Evolutionary conservation across 2,329 filamentous ascomycete genomes (phyloP).

Genomic region (Ophiostoma sp.): DNA sequence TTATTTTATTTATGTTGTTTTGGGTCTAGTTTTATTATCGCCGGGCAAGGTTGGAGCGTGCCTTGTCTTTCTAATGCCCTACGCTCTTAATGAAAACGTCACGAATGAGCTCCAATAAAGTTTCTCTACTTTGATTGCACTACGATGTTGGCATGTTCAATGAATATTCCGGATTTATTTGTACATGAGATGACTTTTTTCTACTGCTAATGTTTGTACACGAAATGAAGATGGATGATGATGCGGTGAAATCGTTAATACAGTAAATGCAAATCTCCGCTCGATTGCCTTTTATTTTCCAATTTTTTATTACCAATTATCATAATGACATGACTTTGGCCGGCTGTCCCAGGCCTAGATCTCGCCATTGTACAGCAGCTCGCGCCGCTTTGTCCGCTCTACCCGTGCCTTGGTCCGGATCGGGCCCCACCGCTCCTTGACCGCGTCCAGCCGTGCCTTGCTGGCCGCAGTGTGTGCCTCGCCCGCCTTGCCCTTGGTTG

Average conservation of each 20-base stretch:
- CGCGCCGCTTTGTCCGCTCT: constrained; percentile 49
- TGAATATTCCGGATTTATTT: constrained; percentile 1
- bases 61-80: neutral
- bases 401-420: constrained; percentile 49
- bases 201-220: constrained; percentile 11
- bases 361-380: constrained; percentile 48
- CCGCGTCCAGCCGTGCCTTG: constrained; percentile 42
- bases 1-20: neutral
- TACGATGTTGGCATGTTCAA: neutral
- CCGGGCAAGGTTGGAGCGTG: neutral
- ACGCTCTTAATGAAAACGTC: neutral
- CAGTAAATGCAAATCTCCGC: neutral
- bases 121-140: too few species aligned
- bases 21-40: neutral
- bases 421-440: constrained; percentile 54
- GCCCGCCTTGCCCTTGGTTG: constrained; percentile 41
- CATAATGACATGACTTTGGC: neutral
- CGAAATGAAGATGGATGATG: neutral
- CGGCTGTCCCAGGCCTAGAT: constrained; percentile 12
- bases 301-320: neutral
- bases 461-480: constrained; percentile 44
- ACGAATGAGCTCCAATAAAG: neutral
- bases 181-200: constrained; percentile 6
- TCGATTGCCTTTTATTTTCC: neutral
- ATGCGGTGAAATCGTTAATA: constrained; percentile 3